These are phyloP conservation scores for Thermothielavioides terrestris DNA, from an alignment of 495 filamentous ascomycete genomes.

Conservation along the genomic window DNA sequence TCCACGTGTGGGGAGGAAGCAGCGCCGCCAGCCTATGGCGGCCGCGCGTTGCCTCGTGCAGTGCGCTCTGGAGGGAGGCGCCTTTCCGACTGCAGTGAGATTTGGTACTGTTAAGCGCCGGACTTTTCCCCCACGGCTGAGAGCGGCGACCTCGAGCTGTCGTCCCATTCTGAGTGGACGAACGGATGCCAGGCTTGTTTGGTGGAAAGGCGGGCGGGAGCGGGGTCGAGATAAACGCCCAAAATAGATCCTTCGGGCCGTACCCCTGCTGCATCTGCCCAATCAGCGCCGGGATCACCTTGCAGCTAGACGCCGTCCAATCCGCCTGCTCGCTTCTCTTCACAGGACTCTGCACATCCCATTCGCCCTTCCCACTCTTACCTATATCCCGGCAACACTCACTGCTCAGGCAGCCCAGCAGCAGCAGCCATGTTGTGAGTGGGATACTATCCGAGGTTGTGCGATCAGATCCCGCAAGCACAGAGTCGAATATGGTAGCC, in stretches of 20 bases:
- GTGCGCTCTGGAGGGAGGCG: slow-evolving; percentile 15
- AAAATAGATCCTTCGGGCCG: slow-evolving; percentile 16
- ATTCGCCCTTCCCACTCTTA: neutral
- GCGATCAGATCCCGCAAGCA: neutral
- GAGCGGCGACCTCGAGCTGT: neutral
- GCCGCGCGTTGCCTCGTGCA: slow-evolving; percentile 5
- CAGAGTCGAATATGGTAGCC: too few relatives aligned
- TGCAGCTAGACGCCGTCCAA: slow-evolving; percentile 26
- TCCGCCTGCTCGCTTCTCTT: neutral
- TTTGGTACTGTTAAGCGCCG: slow-evolving; percentile 21
- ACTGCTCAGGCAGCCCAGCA: too few relatives aligned
- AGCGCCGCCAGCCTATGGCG: slow-evolving; percentile 3
- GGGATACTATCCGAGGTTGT: neutral
- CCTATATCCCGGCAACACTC: too few relatives aligned
- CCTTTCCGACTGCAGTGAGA: slow-evolving; percentile 18
- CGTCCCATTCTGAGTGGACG: slow-evolving; percentile 15
- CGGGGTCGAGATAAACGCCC: slow-evolving; percentile 16
- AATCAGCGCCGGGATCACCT: slow-evolving; percentile 23
- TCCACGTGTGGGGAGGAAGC: neutral
- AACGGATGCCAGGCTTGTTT: slow-evolving; percentile 8
- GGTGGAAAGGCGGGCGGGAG: slow-evolving; percentile 2
- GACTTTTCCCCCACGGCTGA: slow-evolving; percentile 3
- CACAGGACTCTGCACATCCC: too few relatives aligned
- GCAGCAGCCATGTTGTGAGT: too few relatives aligned
- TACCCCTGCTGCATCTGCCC: slow-evolving; percentile 5